Percentiles rank a stretch among this genome's conserved stretches.
These are phyloP conservation scores for Eutrema heterophyllum DNA, from an alignment of 345 rosid genomes.

Conservation along the genomic window DNA sequence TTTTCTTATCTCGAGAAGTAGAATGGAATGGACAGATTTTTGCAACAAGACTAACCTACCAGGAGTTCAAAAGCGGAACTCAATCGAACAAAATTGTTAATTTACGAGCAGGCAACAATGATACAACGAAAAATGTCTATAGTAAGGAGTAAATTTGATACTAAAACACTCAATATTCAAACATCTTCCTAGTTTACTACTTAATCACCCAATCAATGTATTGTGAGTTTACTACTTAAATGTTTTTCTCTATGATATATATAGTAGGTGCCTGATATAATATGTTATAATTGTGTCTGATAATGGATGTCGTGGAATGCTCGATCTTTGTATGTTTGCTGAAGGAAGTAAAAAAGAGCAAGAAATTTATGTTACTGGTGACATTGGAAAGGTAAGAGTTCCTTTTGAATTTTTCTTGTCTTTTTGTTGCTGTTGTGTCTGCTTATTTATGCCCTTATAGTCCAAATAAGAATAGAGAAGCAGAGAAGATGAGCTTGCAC, in stretches of 20 bases:
- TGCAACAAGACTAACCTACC: neutral
- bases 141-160: neutral
- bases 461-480: too few species aligned
- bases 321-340: conserved; percentile 94
- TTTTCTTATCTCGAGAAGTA: neutral
- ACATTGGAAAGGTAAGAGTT: conserved; percentile 54
- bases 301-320: conserved; percentile 82
- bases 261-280: conserved; percentile 62
- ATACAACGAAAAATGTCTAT: neutral
- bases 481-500: too few species aligned
- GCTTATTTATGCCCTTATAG: too few species aligned
- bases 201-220: too few species aligned
- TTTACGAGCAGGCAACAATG: neutral
- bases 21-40: neutral
- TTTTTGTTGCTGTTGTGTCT: too few species aligned
- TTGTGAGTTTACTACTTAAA: too few species aligned
- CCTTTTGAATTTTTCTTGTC: too few species aligned
- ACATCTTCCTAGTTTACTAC: neutral
- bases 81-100: neutral
- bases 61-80: neutral
- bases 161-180: neutral
- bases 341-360: conserved; percentile 94
- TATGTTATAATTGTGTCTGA: conserved; percentile 78
- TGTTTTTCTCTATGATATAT: conserved; percentile 19
- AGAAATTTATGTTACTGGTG: conserved; percentile 74